Evolutionary conservation across 1,139 yeast species (phyloP).

Genomic region (Diutina ranongensis): DNA sequence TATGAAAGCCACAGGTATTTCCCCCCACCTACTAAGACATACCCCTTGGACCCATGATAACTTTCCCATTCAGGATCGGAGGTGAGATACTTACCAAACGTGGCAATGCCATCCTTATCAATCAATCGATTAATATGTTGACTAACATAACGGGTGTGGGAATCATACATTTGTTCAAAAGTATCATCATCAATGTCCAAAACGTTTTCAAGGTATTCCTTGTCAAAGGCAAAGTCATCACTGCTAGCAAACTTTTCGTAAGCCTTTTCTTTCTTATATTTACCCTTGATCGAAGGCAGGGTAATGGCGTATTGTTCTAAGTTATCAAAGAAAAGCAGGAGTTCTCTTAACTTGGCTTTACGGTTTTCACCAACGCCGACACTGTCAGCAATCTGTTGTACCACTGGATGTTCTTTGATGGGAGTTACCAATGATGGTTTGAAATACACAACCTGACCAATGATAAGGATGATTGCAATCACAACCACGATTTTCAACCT

Average conservation of each 20-base stretch:
- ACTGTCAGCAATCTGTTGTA: neutral
- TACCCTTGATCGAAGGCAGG: slow-evolving; percentile 17
- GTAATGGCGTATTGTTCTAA: slow-evolving; percentile 9
- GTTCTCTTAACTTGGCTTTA: neutral
- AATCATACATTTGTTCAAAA: slow-evolving; percentile 18
- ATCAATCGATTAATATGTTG: slow-evolving; percentile 21
- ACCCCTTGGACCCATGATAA: slow-evolving; percentile 27
- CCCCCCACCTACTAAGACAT: slow-evolving; percentile 35
- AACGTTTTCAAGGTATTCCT: slow-evolving; percentile 27
- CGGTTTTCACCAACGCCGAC: neutral
- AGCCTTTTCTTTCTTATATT: slow-evolving; percentile 23
- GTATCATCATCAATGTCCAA: slow-evolving; percentile 26
- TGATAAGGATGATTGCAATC: neutral
- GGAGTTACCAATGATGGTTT: neutral
- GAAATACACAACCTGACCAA: neutral
- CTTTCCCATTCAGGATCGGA: slow-evolving; percentile 26
- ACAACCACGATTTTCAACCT: neutral
- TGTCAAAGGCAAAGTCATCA: slow-evolving; percentile 21
- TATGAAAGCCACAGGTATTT: slow-evolving; percentile 33
- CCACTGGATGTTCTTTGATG: neutral
- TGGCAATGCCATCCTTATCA: slow-evolving; percentile 19
- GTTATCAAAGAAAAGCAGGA: slow-evolving; percentile 8
- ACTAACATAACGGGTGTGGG: slow-evolving; percentile 22
- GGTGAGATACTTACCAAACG: slow-evolving; percentile 27
- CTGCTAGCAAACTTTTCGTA: slow-evolving; percentile 12